Evolutionary conservation across 805 yeast species (phyloP).

Genomic region (Cyberlindnera petersonii): DNA sequence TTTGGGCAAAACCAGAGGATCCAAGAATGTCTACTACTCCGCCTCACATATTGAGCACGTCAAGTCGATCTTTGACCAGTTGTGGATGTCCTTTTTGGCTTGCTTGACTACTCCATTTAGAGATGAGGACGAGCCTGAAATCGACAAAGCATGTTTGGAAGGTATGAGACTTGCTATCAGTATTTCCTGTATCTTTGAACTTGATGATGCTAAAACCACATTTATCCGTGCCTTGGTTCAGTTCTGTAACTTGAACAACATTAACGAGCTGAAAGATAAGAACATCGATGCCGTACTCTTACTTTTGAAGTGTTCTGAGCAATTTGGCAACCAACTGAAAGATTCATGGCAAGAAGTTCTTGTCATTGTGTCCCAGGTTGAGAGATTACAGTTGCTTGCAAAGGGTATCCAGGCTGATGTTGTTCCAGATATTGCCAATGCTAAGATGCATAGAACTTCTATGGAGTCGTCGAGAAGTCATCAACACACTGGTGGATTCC

Average conservation of each 20-base stretch:
- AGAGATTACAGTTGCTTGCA: slow-evolving; percentile 81
- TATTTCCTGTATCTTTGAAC: slow-evolving; percentile 77
- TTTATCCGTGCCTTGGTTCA: slow-evolving; percentile 88
- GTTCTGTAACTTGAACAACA: slow-evolving; percentile 75
- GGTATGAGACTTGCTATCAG: slow-evolving; percentile 82
- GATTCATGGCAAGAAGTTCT: slow-evolving; percentile 84
- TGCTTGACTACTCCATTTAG: slow-evolving; percentile 92
- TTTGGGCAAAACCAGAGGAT: slow-evolving; percentile 45
- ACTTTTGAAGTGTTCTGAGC: slow-evolving; percentile 69
- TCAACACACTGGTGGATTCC: slow-evolving; percentile 35
- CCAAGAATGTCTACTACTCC: slow-evolving; percentile 59
- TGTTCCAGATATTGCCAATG: slow-evolving; percentile 81
- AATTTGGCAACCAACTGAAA: slow-evolving; percentile 71
- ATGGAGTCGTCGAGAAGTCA: slow-evolving; percentile 45
- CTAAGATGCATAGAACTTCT: slow-evolving; percentile 49
- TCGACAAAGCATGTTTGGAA: slow-evolving; percentile 67
- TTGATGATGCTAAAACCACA: slow-evolving; percentile 82
- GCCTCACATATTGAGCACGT: slow-evolving; percentile 90
- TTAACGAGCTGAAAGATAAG: slow-evolving; percentile 71
- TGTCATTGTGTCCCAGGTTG: slow-evolving; percentile 83
- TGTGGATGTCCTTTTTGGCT: slow-evolving; percentile 97
- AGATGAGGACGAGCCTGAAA: slow-evolving; percentile 74
- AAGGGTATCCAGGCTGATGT: slow-evolving; percentile 81
- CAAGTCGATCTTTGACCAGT: slow-evolving; percentile 84
- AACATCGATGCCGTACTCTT: slow-evolving; percentile 77